Conservation (phyloP, 2,329 filamentous ascomycete species). For the Aspergillus neotritici region DNA sequence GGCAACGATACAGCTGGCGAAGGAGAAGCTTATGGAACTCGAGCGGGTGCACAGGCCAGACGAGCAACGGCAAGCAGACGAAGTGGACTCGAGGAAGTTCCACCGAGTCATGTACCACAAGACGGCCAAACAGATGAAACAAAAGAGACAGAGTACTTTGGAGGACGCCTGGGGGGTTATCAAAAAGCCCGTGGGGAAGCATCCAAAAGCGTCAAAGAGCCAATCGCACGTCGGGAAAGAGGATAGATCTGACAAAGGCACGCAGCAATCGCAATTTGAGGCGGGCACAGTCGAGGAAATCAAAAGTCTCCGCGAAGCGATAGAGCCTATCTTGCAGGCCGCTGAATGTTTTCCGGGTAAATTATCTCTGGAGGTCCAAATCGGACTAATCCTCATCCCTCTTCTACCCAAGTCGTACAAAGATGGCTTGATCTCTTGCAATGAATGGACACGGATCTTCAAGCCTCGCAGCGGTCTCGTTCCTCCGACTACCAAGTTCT, state of each 20-base stretch:
- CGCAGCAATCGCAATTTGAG: neutral
- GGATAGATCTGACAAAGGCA: neutral
- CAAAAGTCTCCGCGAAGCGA: constrained; percentile 22
- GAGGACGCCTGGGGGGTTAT: constrained; percentile 25
- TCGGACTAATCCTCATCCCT: constrained; percentile 33
- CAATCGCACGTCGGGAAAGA: neutral
- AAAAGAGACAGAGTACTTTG: constrained; percentile 23
- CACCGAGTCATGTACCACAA: constrained; percentile 30
- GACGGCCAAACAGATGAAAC: constrained; percentile 11
- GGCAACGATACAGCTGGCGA: constrained; percentile 1
- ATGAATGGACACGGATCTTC: constrained; percentile 30
- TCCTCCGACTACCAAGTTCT: constrained; percentile 30
- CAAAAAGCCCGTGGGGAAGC: constrained; percentile 8
- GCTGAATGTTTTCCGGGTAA: constrained; percentile 31
- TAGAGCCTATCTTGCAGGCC: constrained; percentile 30
- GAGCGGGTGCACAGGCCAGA: constrained; percentile 11
- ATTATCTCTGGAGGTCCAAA: constrained; percentile 31
- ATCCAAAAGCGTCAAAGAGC: neutral
- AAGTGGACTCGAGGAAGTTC: constrained; percentile 20
- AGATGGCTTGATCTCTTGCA: constrained; percentile 13
- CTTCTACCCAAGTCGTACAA: constrained; percentile 20
- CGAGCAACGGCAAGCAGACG: constrained; percentile 9
- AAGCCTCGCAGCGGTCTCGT: constrained; percentile 22
- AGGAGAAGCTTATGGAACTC: constrained; percentile 10
- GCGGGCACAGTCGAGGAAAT: constrained; percentile 7